These are phyloP conservation scores for Ananas comosus DNA, from an alignment of 176 grass and related monocot genomes.

Conservation along the genomic window DNA sequence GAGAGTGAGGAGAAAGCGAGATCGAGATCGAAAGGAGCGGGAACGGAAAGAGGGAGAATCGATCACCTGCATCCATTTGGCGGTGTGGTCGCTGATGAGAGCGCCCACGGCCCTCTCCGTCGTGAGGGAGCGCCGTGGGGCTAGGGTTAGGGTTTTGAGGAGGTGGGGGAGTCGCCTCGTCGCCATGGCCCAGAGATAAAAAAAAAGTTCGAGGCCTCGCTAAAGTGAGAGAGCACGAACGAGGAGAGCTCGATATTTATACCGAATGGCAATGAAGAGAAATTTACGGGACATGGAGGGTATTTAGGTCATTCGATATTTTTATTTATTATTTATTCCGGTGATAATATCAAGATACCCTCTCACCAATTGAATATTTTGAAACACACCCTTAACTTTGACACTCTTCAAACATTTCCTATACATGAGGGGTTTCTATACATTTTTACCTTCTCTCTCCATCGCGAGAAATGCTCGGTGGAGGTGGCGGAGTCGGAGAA, in stretches of 20 bases:
- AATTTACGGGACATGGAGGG: too few species aligned
- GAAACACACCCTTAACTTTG: too few species aligned
- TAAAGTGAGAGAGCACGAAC: neutral
- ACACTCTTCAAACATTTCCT: too few species aligned
- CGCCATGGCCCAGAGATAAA: conserved; percentile 35
- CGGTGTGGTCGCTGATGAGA: conserved; percentile 62
- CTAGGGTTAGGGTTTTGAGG: conserved; percentile 33
- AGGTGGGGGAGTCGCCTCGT: conserved; percentile 45
- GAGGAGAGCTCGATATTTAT: neutral
- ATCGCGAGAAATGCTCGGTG: neutral
- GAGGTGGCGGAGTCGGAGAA: conserved; percentile 6
- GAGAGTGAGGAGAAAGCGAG: neutral
- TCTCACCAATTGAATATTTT: too few species aligned
- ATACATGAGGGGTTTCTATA: too few species aligned
- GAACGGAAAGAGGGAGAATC: neutral
- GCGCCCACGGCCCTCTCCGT: conserved; percentile 44
- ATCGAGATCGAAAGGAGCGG: conserved; percentile 21
- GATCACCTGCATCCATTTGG: conserved; percentile 97
- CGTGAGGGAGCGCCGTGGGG: conserved; percentile 22
- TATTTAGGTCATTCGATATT: too few species aligned
- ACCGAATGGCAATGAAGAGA: too few species aligned
- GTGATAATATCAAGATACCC: too few species aligned
- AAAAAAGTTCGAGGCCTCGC: neutral
- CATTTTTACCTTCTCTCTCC: too few species aligned
- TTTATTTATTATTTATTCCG: too few species aligned